phyloP scores from a whole-genome alignment of 1,284 basidiomycete genomes.

The Ceratobasidium sp. region DNA sequence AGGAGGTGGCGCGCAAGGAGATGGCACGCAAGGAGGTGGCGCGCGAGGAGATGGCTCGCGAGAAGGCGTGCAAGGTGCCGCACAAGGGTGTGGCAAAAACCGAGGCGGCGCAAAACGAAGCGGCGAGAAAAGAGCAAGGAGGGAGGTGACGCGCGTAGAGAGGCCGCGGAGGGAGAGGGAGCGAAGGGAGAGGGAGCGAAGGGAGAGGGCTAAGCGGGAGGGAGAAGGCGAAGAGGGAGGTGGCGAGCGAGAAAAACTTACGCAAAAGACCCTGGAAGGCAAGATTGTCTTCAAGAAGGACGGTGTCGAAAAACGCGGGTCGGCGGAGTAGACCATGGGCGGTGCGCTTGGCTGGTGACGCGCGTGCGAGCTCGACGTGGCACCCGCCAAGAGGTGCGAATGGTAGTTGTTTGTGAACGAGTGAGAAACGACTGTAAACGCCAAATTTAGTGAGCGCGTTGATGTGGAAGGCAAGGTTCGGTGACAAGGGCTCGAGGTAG shows the following conservation, averaged over 20 bases:
- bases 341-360: not conserved
- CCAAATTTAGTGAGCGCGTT: not conserved
- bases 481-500: not conserved
- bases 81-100: too few relatives aligned
- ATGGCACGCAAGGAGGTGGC: too few relatives aligned
- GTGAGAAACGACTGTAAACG: not conserved
- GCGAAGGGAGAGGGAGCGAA: too few relatives aligned
- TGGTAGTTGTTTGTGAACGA: not conserved
- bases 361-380: not conserved
- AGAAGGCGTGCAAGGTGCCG: too few relatives aligned
- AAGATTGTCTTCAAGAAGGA: not conserved
- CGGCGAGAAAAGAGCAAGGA: too few relatives aligned
- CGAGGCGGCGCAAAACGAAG: too few relatives aligned
- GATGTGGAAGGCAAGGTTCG: not conserved
- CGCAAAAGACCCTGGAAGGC: not conserved
- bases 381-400: slow-evolving; percentile 3
- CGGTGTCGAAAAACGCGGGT: slow-evolving; percentile 1
- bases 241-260: not conserved
- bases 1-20: too few relatives aligned
- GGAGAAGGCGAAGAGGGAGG: not conserved
- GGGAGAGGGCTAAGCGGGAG: too few relatives aligned
- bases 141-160: too few relatives aligned
- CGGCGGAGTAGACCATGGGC: not conserved
- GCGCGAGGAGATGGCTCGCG: too few relatives aligned
- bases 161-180: too few relatives aligned